Conservation (phyloP, 2,329 filamentous ascomycete genomes). For the Exophiala calicioides region DNA sequence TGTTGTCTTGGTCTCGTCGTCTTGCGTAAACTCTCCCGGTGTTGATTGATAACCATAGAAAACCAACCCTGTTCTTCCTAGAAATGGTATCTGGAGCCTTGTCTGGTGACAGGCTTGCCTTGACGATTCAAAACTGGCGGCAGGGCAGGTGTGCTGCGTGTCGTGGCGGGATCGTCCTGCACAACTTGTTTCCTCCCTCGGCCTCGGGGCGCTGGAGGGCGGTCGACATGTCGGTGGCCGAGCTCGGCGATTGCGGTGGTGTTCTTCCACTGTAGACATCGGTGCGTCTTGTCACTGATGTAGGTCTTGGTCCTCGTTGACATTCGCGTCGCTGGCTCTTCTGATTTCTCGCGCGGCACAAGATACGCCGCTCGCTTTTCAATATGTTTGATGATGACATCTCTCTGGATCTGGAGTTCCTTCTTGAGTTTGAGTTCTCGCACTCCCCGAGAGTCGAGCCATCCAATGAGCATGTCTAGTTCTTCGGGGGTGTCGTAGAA, state of each 20-base stretch:
- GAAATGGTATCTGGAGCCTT: constrained; percentile 52
- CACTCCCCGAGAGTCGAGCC: constrained; percentile 83
- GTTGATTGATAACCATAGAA: neutral
- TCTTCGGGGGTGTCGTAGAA: constrained; percentile 81
- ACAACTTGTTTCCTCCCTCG: constrained; percentile 37
- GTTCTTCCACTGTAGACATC: constrained; percentile 68
- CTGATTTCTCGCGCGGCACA: constrained; percentile 47
- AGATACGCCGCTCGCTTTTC: constrained; percentile 74
- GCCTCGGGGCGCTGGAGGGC: constrained; percentile 47
- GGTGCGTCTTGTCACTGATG: constrained; percentile 55
- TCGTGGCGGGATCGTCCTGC: constrained; percentile 34
- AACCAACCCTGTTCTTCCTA: constrained; percentile 26
- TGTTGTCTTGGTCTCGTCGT: constrained; percentile 1
- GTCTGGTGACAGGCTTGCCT: constrained; percentile 53
- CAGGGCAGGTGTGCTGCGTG: constrained; percentile 24
- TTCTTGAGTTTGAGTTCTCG: constrained; percentile 87
- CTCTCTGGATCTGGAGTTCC: constrained; percentile 74
- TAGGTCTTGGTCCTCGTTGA: constrained; percentile 65
- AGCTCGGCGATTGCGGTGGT: constrained; percentile 58
- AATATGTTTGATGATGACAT: constrained; percentile 79
- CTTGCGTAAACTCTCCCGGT: neutral
- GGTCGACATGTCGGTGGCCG: constrained; percentile 63
- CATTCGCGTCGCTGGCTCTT: constrained; percentile 56
- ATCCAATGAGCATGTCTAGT: constrained; percentile 76
- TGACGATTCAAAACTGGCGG: constrained; percentile 41